phyloP scores from a whole-genome alignment of 495 filamentous ascomycete species.

The Daldinia concentrica region DNA sequence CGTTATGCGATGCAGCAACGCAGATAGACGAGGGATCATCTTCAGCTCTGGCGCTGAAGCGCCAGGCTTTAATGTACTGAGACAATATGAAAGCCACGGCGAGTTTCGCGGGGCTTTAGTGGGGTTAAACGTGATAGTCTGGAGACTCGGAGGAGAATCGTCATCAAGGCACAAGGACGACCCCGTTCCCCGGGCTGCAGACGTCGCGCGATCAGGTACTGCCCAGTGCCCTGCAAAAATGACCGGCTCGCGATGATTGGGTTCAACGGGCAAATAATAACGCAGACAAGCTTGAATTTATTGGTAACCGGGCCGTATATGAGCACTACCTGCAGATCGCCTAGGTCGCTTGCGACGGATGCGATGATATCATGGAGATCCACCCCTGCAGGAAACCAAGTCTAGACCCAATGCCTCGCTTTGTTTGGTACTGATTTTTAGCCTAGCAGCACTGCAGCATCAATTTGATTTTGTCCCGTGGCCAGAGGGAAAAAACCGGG shows the following conservation, averaged over 20 bases:
- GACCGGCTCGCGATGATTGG: slow-evolving; percentile 21
- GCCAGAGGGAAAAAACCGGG: slow-evolving; percentile 23
- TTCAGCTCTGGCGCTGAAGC: slow-evolving; percentile 47
- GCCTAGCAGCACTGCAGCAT: slow-evolving; percentile 25
- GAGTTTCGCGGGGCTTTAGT: slow-evolving; percentile 50
- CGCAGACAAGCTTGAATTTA: slow-evolving; percentile 29
- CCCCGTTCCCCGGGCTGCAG: slow-evolving; percentile 25
- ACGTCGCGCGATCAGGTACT: slow-evolving; percentile 17
- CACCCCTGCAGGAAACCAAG: slow-evolving; percentile 34
- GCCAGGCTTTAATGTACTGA: slow-evolving; percentile 41
- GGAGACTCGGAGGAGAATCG: slow-evolving; percentile 37
- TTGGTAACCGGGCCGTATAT: slow-evolving; percentile 42
- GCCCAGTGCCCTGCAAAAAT: slow-evolving; percentile 7
- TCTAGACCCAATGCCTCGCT: slow-evolving; percentile 27
- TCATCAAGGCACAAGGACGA: slow-evolving; percentile 29
- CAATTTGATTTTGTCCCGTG: slow-evolving; percentile 25
- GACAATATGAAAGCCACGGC: slow-evolving; percentile 44
- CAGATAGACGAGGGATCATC: slow-evolving; percentile 28
- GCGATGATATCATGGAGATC: slow-evolving; percentile 46
- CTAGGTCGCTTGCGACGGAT: slow-evolving; percentile 22
- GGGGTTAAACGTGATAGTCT: slow-evolving; percentile 40
- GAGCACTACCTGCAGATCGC: slow-evolving; percentile 32
- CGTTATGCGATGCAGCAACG: slow-evolving; percentile 19
- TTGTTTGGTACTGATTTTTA: slow-evolving; percentile 28
- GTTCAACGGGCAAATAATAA: slow-evolving; percentile 36